Evolutionary conservation across 306 rosid species (phyloP).

Genomic region (Coriaria nepalensis): DNA sequence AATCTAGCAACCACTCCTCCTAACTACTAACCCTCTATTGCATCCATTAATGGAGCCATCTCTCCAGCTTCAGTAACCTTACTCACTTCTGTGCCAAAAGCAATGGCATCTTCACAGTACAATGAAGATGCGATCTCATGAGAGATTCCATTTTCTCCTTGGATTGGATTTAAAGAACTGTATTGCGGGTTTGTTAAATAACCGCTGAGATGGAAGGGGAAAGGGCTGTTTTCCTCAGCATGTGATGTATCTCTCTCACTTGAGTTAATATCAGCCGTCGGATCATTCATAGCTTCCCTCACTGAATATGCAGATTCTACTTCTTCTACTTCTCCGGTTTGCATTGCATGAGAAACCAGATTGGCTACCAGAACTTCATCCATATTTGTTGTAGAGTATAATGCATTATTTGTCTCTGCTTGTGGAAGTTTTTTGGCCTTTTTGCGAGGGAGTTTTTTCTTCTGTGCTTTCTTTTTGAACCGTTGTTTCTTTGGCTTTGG

Average conservation of each 20-base stretch:
- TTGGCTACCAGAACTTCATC: too few species aligned
- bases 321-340: too few species aligned
- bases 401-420: too few species aligned
- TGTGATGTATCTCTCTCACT: slow-evolving; percentile 16
- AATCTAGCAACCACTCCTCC: not conserved
- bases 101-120: slow-evolving; percentile 11
- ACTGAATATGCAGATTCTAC: too few species aligned
- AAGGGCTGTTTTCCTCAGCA: slow-evolving; percentile 10
- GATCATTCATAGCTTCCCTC: not conserved
- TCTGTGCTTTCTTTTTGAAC: slow-evolving; percentile 31
- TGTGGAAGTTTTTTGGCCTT: not conserved
- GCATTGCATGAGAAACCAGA: too few species aligned
- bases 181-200: too few species aligned
- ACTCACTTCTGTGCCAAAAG: slow-evolving; percentile 15
- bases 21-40: too few species aligned
- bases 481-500: slow-evolving; percentile 44
- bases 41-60: slow-evolving; percentile 2
- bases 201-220: too few species aligned
- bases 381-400: too few species aligned
- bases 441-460: slow-evolving; percentile 21
- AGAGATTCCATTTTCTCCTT: too few species aligned
- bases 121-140: not conserved
- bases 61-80: slow-evolving; percentile 14
- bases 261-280: slow-evolving; percentile 8
- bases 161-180: too few species aligned